A percentile compares a stretch with the other conserved stretches of the same genome.
These are phyloP conservation scores for Bertia moriformis DNA, from an alignment of 2,329 filamentous ascomycete genomes.

Conservation along the genomic window DNA sequence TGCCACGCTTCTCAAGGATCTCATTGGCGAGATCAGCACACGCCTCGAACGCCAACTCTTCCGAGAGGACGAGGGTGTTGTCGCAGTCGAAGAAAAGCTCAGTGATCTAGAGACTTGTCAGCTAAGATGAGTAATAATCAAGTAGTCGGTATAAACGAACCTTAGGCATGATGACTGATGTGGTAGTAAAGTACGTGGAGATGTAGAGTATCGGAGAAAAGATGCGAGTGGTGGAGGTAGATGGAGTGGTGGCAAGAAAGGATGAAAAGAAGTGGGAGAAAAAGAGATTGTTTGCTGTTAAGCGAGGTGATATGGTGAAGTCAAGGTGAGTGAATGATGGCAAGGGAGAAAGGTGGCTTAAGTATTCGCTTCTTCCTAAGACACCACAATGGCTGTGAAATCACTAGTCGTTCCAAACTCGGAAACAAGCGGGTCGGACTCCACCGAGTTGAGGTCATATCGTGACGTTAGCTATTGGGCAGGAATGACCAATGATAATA, in stretches of 20 bases:
- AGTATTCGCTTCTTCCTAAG: too few relatives aligned
- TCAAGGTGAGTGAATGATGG: too few relatives aligned
- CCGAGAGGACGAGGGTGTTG: slow-evolving; percentile 67
- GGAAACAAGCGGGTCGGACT: too few relatives aligned
- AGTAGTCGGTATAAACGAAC: too few relatives aligned
- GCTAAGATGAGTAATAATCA: too few relatives aligned
- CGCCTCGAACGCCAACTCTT: slow-evolving; percentile 62
- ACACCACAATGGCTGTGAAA: neutral
- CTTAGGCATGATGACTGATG: neutral
- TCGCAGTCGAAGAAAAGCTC: slow-evolving; percentile 47
- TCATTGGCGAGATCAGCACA: slow-evolving; percentile 64
- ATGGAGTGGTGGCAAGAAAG: neutral
- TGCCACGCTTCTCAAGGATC: slow-evolving; percentile 47
- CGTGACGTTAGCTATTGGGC: neutral
- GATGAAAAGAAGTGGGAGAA: too few relatives aligned
- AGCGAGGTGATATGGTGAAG: too few relatives aligned
- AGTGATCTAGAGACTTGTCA: slow-evolving; percentile 29
- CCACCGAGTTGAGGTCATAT: neutral
- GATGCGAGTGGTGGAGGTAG: neutral
- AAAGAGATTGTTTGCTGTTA: too few relatives aligned
- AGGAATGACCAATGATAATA: too few relatives aligned
- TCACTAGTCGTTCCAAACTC: too few relatives aligned
- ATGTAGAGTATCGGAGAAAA: too few relatives aligned
- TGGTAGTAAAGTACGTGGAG: neutral
- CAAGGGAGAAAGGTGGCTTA: too few relatives aligned